Percentiles rank a stretch among this genome's conserved stretches.
Evolutionary conservation across 257 asterid species (phyloP).

Genomic region (Solanum lycopersicoides): DNA sequence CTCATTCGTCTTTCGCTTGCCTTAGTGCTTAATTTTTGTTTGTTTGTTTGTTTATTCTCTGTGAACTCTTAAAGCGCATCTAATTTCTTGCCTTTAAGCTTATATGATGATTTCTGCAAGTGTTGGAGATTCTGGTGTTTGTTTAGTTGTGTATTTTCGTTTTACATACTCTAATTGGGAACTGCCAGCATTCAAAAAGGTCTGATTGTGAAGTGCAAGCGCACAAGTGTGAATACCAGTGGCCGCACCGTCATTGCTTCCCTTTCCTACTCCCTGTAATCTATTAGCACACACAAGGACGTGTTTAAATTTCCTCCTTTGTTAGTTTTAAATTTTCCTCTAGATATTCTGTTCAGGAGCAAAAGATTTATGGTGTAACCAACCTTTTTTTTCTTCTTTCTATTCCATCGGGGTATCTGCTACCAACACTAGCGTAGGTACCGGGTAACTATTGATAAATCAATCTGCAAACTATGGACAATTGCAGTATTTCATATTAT

Average conservation of each 20-base stretch:
- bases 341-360: neutral
- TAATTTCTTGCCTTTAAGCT: neutral
- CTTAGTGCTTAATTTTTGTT: neutral
- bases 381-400: neutral
- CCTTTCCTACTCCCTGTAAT: neutral
- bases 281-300: neutral
- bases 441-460: neutral
- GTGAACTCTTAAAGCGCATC: neutral
- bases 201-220: neutral
- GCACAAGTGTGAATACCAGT: neutral
- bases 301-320: neutral
- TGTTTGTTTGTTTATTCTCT: neutral
- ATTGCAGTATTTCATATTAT: neutral
- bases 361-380: neutral
- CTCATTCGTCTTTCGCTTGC: neutral
- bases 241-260: neutral
- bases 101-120: neutral
- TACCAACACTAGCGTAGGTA: neutral
- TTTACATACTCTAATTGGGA: neutral
- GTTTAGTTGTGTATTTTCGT: neutral
- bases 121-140: neutral
- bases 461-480: neutral
- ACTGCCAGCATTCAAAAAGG: neutral
- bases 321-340: neutral
- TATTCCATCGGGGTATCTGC: neutral